Evolutionary conservation across 2,329 filamentous ascomycete genomes (phyloP), one percentile per base, ranked within the genome.

Genomic region (Sporothrix curviconia): DNA sequence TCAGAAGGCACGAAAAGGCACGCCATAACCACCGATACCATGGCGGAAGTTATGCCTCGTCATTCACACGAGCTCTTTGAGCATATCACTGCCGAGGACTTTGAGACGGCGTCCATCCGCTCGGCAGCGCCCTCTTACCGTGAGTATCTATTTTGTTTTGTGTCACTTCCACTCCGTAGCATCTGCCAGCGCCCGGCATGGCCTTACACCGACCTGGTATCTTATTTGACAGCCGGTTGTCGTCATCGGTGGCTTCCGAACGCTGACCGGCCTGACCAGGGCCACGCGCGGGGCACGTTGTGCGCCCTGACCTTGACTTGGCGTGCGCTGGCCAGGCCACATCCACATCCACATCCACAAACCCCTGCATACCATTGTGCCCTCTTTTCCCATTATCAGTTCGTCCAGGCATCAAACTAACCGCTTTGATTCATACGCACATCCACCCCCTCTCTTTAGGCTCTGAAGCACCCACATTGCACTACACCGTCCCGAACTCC

Each of bases 91-190:
- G 64, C 71, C 6, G 79, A 82, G 59, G 84, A 87, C 67, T 82
- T 85, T 59, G 85, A 88, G 64, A 86, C 84, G 22, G 78, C 81
- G 7, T 88, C 85, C 9, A 80, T 88, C 60, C 82, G 76, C 63
- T 87, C 84, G 17, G 79, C 79, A 7, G 84, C 84, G n/a, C 85
- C 85, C 40, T 87, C 85, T 9, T 87, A 87, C 68, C 75, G 81
- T 84, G 64, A 76, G 79, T 73, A n/a, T n/a, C n/a, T n/a, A n/a
- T n/a, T n/a, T n/a, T n/a, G n/a, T n/a, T n/a, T n/a, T n/a, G n/a
- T n/a, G n/a, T n/a, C n/a, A n/a, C n/a, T n/a, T n/a, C n/a, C n/a
- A n/a, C n/a, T n/a, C n/a, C n/a, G n/a, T n/a, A n/a, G n/a, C n/a
- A n/a, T n/a, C n/a, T n/a, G n/a, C n/a, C n/a, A n/a, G n/a, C n/a